These are phyloP conservation scores for Pyrrhoderma lamaoense DNA, from an alignment of 1,284 basidiomycete genomes.

Conservation along the genomic window DNA sequence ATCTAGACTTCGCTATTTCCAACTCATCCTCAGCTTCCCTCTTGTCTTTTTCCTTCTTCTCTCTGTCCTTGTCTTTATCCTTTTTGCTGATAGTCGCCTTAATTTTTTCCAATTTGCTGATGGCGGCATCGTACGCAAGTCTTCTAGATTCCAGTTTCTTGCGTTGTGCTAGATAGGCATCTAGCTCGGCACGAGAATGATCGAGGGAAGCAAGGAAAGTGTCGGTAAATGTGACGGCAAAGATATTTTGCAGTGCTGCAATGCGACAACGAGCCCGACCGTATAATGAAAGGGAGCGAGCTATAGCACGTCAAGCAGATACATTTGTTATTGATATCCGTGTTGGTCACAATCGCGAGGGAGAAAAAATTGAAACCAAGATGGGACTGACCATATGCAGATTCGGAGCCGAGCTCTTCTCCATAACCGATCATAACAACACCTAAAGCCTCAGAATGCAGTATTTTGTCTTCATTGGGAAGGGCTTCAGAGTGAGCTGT, in stretches of 20 bases:
- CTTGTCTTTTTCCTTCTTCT: conserved; percentile 52
- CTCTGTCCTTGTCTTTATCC: conserved; percentile 60
- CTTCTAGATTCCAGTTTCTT: conserved; percentile 61
- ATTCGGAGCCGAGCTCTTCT: conserved; percentile 69
- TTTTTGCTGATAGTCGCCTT: conserved; percentile 37
- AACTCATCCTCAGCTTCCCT: conserved; percentile 72
- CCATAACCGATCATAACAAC: conserved; percentile 83
- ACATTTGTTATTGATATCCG: neutral
- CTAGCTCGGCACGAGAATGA: conserved; percentile 56
- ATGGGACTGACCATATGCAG: conserved; percentile 51
- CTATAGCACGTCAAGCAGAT: conserved; percentile 30
- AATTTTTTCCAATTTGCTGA: conserved; percentile 55
- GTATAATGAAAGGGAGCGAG: conserved; percentile 60
- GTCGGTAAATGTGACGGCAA: conserved; percentile 60
- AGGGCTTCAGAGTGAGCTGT: conserved; percentile 55
- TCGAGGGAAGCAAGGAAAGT: conserved; percentile 63
- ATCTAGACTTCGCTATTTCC: conserved; percentile 58
- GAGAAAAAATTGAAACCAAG: too few species aligned
- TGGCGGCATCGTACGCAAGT: conserved; percentile 56
- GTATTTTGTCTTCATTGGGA: conserved; percentile 54
- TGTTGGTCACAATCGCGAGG: neutral
- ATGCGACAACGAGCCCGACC: conserved; percentile 79
- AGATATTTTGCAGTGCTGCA: conserved; percentile 75
- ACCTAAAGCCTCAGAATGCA: conserved; percentile 72
- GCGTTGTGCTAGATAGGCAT: conserved; percentile 59